Conservation (phyloP, 805 yeast species). For the Candida coquimbonensis region DNA sequence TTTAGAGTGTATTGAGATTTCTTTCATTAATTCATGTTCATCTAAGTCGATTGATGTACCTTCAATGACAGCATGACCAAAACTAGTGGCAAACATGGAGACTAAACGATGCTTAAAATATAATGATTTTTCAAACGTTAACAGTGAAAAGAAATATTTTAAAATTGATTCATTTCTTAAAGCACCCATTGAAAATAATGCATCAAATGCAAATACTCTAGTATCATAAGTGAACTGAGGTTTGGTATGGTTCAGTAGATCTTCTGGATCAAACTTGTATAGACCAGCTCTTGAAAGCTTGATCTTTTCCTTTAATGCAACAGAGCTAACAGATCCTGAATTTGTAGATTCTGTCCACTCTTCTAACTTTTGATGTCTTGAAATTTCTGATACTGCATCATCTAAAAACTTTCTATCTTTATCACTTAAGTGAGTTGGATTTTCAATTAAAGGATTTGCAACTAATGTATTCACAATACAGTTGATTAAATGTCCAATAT, state of each 20-base stretch:
- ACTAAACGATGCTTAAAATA: slow-evolving; percentile 45
- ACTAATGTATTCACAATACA: slow-evolving; percentile 40
- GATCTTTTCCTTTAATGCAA: slow-evolving; percentile 55
- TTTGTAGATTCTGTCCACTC: slow-evolving; percentile 79
- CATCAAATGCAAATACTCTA: slow-evolving; percentile 61
- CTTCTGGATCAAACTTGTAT: slow-evolving; percentile 43
- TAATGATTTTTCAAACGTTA: slow-evolving; percentile 49
- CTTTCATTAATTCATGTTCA: slow-evolving; percentile 49
- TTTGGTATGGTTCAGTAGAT: slow-evolving; percentile 47
- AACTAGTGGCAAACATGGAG: slow-evolving; percentile 37
- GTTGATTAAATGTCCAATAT: slow-evolving; percentile 50
- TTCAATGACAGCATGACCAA: slow-evolving; percentile 61
- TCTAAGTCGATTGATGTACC: slow-evolving; percentile 55
- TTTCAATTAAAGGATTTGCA: slow-evolving; percentile 18
- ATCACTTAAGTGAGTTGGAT: slow-evolving; percentile 11
- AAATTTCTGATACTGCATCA: slow-evolving; percentile 57
- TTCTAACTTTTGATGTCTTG: slow-evolving; percentile 72
- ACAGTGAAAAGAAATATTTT: slow-evolving; percentile 50
- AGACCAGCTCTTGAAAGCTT: slow-evolving; percentile 50
- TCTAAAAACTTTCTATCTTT: slow-evolving; percentile 32
- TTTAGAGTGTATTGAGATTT: slow-evolving; percentile 7
- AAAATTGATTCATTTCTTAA: slow-evolving; percentile 56
- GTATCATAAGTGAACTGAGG: slow-evolving; percentile 42
- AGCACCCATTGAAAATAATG: slow-evolving; percentile 70
- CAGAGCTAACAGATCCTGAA: slow-evolving; percentile 41